A percentile compares a stretch with the other conserved stretches of the same genome.
phyloP scores from a whole-genome alignment of 2,329 filamentous ascomycete species.

The Botrytis byssoidea region DNA sequence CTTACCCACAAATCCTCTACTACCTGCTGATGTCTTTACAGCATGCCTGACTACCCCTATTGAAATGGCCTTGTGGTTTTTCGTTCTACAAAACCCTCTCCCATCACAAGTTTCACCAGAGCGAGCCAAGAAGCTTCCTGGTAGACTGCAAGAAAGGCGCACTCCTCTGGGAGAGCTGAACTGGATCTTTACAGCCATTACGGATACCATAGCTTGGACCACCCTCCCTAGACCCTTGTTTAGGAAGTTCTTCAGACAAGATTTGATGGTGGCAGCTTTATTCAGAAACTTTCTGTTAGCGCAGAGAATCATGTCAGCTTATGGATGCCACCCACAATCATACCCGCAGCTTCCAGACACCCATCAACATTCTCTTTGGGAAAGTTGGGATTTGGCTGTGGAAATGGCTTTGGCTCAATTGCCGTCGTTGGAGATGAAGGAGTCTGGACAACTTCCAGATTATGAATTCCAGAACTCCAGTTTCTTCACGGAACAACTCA shows the following conservation, averaged over 20 bases:
- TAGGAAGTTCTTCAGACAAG: constrained; percentile 94
- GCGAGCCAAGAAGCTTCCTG: constrained; percentile 84
- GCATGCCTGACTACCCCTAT: constrained; percentile 95
- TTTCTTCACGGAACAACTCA: constrained; percentile 96
- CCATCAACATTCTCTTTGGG: constrained; percentile 91
- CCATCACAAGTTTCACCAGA: constrained; percentile 69
- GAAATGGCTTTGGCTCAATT: constrained; percentile 92
- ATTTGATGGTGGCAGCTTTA: constrained; percentile 96
- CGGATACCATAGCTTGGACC: constrained; percentile 98
- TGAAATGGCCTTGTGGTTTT: constrained; percentile 95
- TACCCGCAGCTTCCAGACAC: constrained; percentile 91
- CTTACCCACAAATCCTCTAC: constrained; percentile 86
- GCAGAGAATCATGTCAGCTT: constrained; percentile 93
- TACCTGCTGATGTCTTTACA: constrained; percentile 94
- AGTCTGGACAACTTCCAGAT: constrained; percentile 57
- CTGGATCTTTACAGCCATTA: constrained; percentile 99
- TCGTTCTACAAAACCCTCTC: constrained; percentile 80
- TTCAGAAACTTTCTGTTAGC: constrained; percentile 95
- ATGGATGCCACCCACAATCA: constrained; percentile 92
- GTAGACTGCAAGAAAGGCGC: constrained; percentile 85
- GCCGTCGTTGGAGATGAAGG: constrained; percentile 78
- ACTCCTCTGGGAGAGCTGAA: constrained; percentile 95
- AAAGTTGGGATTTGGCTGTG: constrained; percentile 95
- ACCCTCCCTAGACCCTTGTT: constrained; percentile 86
- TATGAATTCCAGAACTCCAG: constrained; percentile 93